phyloP scores from a whole-genome alignment of 805 yeast genomes.

The Hanseniaspora guilliermondii region DNA sequence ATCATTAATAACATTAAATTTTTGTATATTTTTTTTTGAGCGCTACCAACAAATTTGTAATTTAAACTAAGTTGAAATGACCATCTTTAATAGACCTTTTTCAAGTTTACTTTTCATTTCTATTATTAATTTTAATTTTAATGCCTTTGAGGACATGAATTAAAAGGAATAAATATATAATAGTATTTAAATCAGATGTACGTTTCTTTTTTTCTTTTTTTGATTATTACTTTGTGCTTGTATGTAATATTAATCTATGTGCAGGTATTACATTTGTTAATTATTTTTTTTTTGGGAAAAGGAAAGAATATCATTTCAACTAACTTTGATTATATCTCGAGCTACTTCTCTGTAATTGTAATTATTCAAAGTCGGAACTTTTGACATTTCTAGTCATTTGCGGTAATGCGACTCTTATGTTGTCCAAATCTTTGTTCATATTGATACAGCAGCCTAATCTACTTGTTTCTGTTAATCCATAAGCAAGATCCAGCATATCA shows the following conservation, averaged over 20 bases:
- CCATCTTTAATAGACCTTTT: too few species aligned
- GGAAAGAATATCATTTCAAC: too few species aligned
- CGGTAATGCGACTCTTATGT: conserved; percentile 87
- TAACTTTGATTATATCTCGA: not conserved
- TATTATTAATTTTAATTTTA: not conserved
- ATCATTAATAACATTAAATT: conserved; percentile 17
- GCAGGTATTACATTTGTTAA: not conserved
- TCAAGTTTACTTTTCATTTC: too few species aligned
- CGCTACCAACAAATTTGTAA: not conserved
- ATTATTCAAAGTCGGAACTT: conserved; percentile 55
- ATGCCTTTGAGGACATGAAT: not conserved
- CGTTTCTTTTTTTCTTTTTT: not conserved
- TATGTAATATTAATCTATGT: not conserved
- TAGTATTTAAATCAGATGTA: not conserved
- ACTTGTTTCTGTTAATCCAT: conserved; percentile 93
- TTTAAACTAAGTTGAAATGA: too few species aligned
- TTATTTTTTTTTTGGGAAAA: not conserved
- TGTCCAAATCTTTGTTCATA: conserved; percentile 84
- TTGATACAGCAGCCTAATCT: conserved; percentile 88
- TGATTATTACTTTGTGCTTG: not conserved
- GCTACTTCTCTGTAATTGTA: not conserved
- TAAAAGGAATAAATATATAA: not conserved
- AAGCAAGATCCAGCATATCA: conserved; percentile 95
- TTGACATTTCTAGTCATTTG: conserved; percentile 94
- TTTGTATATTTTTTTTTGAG: not conserved